Percentiles rank a stretch among this genome's conserved stretches.
Conservation (phyloP, 495 filamentous ascomycete species). For the Thermothielavioides terrestris region DNA sequence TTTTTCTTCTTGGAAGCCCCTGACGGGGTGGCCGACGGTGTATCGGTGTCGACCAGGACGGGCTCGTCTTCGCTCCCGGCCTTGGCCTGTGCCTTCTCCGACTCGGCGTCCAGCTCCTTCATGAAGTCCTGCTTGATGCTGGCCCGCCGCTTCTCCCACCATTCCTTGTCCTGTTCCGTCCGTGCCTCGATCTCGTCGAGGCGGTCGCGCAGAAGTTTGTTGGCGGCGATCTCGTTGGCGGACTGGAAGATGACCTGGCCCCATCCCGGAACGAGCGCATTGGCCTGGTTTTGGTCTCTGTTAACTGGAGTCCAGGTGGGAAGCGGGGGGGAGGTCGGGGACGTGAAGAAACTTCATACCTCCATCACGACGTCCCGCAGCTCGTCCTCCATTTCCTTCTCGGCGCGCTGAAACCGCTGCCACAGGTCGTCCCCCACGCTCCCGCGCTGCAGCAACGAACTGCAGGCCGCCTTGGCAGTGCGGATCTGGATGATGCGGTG, state of each 20-base stretch:
- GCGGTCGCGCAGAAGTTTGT: slow-evolving; percentile 61
- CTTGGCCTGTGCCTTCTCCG: slow-evolving; percentile 22
- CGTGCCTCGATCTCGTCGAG: slow-evolving; percentile 71
- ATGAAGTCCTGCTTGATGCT: slow-evolving; percentile 68
- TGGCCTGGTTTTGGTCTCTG: slow-evolving; percentile 51
- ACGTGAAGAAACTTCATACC: slow-evolving; percentile 48
- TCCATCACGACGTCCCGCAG: slow-evolving; percentile 87
- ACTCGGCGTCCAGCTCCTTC: slow-evolving; percentile 67
- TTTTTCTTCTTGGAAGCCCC: slow-evolving; percentile 62
- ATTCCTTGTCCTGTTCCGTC: slow-evolving; percentile 62
- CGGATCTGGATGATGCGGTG: slow-evolving; percentile 77
- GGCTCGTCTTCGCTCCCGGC: slow-evolving; percentile 69
- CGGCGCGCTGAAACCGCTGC: slow-evolving; percentile 82
- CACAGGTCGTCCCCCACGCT: slow-evolving; percentile 94
- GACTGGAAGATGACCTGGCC: slow-evolving; percentile 93
- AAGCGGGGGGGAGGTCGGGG: too few species aligned
- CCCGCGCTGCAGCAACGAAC: slow-evolving; percentile 73
- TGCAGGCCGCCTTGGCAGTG: slow-evolving; percentile 74
- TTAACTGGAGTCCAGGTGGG: too few species aligned
- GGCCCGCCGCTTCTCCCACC: slow-evolving; percentile 79
- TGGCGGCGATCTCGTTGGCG: slow-evolving; percentile 73
- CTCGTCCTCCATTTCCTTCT: slow-evolving; percentile 97
- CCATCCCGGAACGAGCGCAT: slow-evolving; percentile 78
- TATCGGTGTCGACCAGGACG: slow-evolving; percentile 70
- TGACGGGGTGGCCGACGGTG: slow-evolving; percentile 41